Percentiles rank a stretch among this genome's conserved stretches.
Evolutionary conservation across 1,284 basidiomycete genomes (phyloP).

Genomic region (Austroboletus rostrupii): DNA sequence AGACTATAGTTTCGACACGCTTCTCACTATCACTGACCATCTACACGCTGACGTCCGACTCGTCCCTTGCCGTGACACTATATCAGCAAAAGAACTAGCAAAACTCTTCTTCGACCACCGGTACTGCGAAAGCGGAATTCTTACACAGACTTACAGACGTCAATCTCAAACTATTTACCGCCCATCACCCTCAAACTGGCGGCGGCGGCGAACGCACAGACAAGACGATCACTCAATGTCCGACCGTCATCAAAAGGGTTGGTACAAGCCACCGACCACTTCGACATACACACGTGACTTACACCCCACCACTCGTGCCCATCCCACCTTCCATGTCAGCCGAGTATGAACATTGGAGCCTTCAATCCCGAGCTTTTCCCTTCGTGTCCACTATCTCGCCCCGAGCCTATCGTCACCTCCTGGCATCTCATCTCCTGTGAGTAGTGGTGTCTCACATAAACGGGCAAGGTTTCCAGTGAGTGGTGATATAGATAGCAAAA

Average conservation of each 20-base stretch:
- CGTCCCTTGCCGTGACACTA: constrained; percentile 28
- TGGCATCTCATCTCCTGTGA: no score
- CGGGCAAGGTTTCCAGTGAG: no score
- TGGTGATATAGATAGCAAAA: constrained; percentile 20
- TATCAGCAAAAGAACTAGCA: constrained; percentile 30
- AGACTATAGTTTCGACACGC: constrained; percentile 26
- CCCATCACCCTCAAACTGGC: constrained; percentile 39
- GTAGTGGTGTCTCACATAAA: no score
- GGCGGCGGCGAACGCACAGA: constrained; percentile 32
- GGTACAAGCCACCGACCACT: constrained; percentile 30
- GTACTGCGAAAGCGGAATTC: constrained; percentile 35
- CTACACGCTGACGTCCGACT: constrained; percentile 36
- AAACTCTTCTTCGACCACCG: constrained; percentile 17
- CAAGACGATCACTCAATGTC: constrained; percentile 34
- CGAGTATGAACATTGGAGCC: no score
- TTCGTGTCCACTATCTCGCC: no score
- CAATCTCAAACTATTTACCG: constrained; percentile 31
- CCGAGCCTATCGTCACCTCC: no score
- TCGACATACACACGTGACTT: neutral
- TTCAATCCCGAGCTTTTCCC: no score
- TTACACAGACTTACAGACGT: constrained; percentile 29
- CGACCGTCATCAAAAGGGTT: constrained; percentile 40
- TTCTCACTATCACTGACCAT: constrained; percentile 40
- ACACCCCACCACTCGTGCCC: neutral
- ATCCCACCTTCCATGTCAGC: neutral